A percentile compares a stretch with the other conserved stretches of the same genome.
Evolutionary conservation across 2,329 filamentous ascomycete genomes (phyloP).

Genomic region (Claviceps spartinae): DNA sequence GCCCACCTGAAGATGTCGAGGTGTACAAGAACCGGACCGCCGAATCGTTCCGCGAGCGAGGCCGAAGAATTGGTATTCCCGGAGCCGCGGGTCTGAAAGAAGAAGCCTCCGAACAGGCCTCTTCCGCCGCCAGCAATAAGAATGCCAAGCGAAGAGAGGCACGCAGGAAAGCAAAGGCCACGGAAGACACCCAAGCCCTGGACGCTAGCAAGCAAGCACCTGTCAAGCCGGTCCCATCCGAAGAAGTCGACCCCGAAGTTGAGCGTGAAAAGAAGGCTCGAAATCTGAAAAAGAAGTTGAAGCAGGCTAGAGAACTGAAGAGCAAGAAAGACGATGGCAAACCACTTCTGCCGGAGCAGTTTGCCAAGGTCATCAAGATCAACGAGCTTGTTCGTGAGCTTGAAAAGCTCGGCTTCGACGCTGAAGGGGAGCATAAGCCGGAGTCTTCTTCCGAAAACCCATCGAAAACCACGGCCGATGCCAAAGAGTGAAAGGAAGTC

Average conservation of each 20-base stretch:
- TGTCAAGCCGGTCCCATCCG: slow-evolving; percentile 16
- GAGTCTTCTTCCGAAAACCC: slow-evolving; percentile 6
- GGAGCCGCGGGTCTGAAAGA: slow-evolving; percentile 52
- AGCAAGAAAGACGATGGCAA: slow-evolving; percentile 84
- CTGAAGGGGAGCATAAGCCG: slow-evolving; percentile 50
- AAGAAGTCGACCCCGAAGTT: slow-evolving; percentile 50
- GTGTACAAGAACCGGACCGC: slow-evolving; percentile 90
- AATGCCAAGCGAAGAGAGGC: slow-evolving; percentile 65
- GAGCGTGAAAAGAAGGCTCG: slow-evolving; percentile 89
- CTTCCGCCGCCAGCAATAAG: slow-evolving; percentile 53
- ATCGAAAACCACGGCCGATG: neutral
- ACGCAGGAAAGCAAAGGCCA: slow-evolving; percentile 39
- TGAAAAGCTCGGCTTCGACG: slow-evolving; percentile 70
- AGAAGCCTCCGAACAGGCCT: slow-evolving; percentile 31
- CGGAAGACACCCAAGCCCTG: slow-evolving; percentile 48
- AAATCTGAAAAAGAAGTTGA: slow-evolving; percentile 85
- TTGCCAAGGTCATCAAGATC: slow-evolving; percentile 96
- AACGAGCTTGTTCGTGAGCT: slow-evolving; percentile 84
- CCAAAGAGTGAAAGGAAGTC: neutral
- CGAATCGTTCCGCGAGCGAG: slow-evolving; percentile 68
- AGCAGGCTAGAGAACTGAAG: slow-evolving; percentile 81
- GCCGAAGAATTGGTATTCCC: slow-evolving; percentile 48
- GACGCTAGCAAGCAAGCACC: slow-evolving; percentile 26
- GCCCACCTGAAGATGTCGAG: slow-evolving; percentile 88
- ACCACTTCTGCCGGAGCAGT: slow-evolving; percentile 76